Base-by-base conservation (phyloP, 2,329 filamentous ascomycete genomes). In the Arthrobotrys sinensis region DNA sequence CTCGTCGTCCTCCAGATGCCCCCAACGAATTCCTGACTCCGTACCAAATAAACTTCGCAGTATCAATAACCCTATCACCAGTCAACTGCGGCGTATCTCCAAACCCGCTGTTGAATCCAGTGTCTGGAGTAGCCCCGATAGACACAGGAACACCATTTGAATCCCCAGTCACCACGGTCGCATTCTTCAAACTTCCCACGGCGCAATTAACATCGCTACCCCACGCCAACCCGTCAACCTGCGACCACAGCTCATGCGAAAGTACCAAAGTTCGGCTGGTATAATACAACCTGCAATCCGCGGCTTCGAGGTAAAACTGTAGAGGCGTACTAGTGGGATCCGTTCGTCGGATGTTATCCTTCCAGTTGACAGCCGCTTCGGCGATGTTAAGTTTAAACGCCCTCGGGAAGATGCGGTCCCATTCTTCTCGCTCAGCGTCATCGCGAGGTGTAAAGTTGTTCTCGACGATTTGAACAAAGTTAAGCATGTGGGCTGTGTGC, bases 231-330 rank as follows among this genome's bases (percentile, higher is more conserved):
- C 16, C 66, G 16, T 67, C 73, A 66, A 77, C 43, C 34, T 66
- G 48, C 5, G 46, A 34, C 73, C 73, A 77, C 8, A 77, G 45
- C 4, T 77, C 50, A 21, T 77, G 73, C 16, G 73, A 77, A 36
- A 43, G 40, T 0, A 62, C 52, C 10, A 77, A 68, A 0, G 73
- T 90, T 1, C 85, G 83, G 14, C 85, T 82, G 1, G 89, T 90
- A 76, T 88, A 91, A 81, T 87, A 91, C 11, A 91, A 82, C 4
- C 89, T 85, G 80, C 90, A 91, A 80, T 90, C 88, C 0, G 90
- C 88, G 0, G 88, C 86, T 79, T 90, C 87, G 70, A 89, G 88
- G 1, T 88, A 83, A 81, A 91, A 91, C 80, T 92, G 90, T 14
- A 87, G 83, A 12, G 90, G 87, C 0, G 80, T 72, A 19, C 52